These are phyloP conservation scores for Ophiostoma sp. DNA, from an alignment of 2,329 filamentous ascomycete genomes.

Conservation along the genomic window DNA sequence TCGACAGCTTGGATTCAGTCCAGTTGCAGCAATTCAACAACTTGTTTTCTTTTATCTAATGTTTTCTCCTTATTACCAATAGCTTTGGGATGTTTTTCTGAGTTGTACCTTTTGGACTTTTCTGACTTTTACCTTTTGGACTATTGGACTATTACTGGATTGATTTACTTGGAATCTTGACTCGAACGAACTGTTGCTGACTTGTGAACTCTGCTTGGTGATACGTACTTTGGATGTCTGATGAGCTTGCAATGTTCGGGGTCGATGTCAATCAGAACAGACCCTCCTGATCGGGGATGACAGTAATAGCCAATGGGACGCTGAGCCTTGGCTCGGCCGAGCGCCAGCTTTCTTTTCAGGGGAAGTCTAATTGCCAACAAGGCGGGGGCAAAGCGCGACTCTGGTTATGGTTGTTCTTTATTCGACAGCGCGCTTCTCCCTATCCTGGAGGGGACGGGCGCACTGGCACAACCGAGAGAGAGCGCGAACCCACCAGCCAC, in stretches of 20 bases:
- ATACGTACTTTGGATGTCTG: no score
- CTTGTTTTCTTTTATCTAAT: not conserved
- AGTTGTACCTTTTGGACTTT: no score
- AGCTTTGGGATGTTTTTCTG: no score
- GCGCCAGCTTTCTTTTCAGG: not conserved
- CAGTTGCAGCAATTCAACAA: no score
- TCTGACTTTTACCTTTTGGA: no score
- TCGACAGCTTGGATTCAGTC: no score
- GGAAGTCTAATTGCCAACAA: constrained; percentile 2
- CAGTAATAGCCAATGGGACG: not conserved
- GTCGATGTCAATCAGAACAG: not conserved
- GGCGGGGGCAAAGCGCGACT: constrained; percentile 5
- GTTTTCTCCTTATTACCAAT: not conserved
- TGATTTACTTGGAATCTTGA: no score
- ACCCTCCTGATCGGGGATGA: not conserved
- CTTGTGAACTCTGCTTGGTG: no score
- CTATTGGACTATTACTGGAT: no score
- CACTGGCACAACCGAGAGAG: no score
- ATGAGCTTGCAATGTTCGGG: not conserved
- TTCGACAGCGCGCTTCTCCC: not conserved
- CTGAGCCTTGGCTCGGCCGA: not conserved
- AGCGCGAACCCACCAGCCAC: not conserved
- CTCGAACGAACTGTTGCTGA: no score
- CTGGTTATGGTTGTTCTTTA: constrained; percentile 1
- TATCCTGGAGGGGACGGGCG: no score